Evolutionary conservation across 2,329 filamentous ascomycete species (phyloP).

Genomic region (Westerdykella ornata): DNA sequence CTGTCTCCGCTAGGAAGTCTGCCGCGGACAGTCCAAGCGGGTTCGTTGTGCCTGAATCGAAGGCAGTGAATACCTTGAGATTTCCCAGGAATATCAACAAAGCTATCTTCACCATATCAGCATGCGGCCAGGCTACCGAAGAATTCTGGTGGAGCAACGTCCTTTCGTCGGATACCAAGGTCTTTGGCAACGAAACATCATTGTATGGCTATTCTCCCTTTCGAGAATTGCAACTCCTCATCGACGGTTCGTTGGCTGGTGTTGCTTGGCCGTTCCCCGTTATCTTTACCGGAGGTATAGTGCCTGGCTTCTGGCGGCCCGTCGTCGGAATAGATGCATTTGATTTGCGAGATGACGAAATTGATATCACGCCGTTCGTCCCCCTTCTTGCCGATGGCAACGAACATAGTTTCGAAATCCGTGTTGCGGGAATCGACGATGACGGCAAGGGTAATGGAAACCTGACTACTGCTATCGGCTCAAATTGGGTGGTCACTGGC

Average conservation of each 20-base stretch:
- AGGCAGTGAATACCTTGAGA: constrained; percentile 52
- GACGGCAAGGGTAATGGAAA: constrained; percentile 43
- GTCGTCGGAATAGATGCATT: constrained; percentile 74
- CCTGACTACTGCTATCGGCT: constrained; percentile 53
- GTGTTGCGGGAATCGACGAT: constrained; percentile 59
- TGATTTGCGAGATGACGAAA: constrained; percentile 71
- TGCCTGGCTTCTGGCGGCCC: constrained; percentile 69
- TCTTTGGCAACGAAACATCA: constrained; percentile 53
- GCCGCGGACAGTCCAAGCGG: constrained; percentile 52
- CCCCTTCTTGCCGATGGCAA: constrained; percentile 60
- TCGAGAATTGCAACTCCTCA: constrained; percentile 68
- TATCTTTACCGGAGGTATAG: constrained; percentile 75
- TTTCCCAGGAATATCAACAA: constrained; percentile 61
- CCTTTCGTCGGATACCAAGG: constrained; percentile 52
- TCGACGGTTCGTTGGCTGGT: constrained; percentile 66
- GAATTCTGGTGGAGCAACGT: constrained; percentile 87
- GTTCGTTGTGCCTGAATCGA: constrained; percentile 59
- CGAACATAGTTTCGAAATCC: constrained; percentile 61
- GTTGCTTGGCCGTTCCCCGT: constrained; percentile 76
- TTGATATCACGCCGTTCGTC: constrained; percentile 74
- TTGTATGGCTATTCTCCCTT: constrained; percentile 66
- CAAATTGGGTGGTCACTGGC: constrained; percentile 68
- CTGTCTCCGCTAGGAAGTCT: constrained; percentile 52
- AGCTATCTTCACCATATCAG: constrained; percentile 68
- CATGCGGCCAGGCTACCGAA: constrained; percentile 67